Evolutionary conservation across 345 rosid genomes (phyloP), one percentile per base, ranked within the genome.

Genomic region (Cardiospermum halicacabum): DNA sequence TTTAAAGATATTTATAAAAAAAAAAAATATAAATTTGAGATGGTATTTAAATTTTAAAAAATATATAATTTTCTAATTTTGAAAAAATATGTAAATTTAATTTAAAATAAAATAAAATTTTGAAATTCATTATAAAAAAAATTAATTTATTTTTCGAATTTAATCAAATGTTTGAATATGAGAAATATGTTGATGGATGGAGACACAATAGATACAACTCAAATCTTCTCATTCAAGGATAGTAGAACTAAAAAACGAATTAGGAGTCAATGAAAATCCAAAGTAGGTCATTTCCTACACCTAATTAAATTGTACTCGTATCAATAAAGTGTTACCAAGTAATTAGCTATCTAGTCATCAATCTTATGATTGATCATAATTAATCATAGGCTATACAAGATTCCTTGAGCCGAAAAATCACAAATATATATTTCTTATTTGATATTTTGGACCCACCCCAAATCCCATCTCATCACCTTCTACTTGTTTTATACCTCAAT

Each of bases 401-500:
- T 63, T 63, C 67, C 32, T 16, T 51, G 25, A 19, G 24, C 5
- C 27, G 24, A 31, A 34, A 64, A 53, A 51, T 64, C 48, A 64
- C 37, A 64, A 51, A 51, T 39, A 22, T 26, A 62, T n/a, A n/a
- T n/a, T n/a, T 22, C 21, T 50, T 21, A 34, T 47, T 24, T 64
- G 31, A 31, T 31, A 19, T 15, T 27, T 49, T n/a, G 58, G 58
- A 51, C 58, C 49, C 48, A 63, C 58, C 36, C 13, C 18, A 18
- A 31, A 48, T 48, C 56, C 49, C 31, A 62, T 19, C 49, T 51
- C 25, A 36, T 10, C 58, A 9, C 9, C 26, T 24, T 2, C 25
- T 51, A 42, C 40, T 39, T 65, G 60, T 39, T 57, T 65, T 65
- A 45, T 54, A 32, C 24, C 34, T 54, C 11, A 64, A 7, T 27